Percentiles rank a stretch among this genome's conserved stretches.
Conservation (phyloP, 2,329 filamentous ascomycete species). For the Teratosphaeria gauchensis region DNA sequence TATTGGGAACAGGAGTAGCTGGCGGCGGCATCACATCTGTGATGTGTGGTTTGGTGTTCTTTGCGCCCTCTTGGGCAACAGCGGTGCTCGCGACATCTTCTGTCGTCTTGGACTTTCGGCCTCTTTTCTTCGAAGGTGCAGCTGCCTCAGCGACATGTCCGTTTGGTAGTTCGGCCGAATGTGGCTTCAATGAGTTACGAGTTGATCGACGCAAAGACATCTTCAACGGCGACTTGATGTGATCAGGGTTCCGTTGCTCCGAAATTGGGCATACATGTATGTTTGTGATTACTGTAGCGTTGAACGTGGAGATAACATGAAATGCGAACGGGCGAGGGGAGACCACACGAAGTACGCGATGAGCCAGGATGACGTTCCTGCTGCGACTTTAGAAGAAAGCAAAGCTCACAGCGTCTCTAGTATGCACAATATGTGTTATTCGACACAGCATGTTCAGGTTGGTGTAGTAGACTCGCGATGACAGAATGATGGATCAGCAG, state of each 20-base stretch:
- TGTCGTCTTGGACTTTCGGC: slow-evolving; percentile 12
- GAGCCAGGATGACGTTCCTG: background rate
- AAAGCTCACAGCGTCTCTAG: background rate
- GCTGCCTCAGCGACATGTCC: slow-evolving; percentile 2
- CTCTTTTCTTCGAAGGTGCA: slow-evolving; percentile 14
- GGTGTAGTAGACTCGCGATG: background rate
- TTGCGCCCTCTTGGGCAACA: slow-evolving; percentile 6
- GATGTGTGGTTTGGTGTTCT: slow-evolving; percentile 4
- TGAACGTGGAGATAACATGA: background rate
- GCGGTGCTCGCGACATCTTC: slow-evolving; percentile 9
- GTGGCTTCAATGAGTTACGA: slow-evolving; percentile 28
- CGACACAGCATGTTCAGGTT: background rate
- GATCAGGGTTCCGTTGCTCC: background rate
- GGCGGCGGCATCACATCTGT: slow-evolving; percentile 23
- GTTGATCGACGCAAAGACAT: slow-evolving; percentile 47
- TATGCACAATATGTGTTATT: background rate
- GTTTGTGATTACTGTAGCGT: background rate
- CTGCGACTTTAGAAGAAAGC: background rate
- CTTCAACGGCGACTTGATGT: slow-evolving; percentile 3
- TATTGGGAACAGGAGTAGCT: slow-evolving; percentile 15
- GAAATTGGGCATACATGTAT: background rate
- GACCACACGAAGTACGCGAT: background rate
- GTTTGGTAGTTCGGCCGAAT: background rate
- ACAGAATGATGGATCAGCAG: background rate
- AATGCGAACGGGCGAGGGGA: background rate